Conservation (phyloP, 495 filamentous ascomycete species). For the Aspergillus incahuasiensis region DNA sequence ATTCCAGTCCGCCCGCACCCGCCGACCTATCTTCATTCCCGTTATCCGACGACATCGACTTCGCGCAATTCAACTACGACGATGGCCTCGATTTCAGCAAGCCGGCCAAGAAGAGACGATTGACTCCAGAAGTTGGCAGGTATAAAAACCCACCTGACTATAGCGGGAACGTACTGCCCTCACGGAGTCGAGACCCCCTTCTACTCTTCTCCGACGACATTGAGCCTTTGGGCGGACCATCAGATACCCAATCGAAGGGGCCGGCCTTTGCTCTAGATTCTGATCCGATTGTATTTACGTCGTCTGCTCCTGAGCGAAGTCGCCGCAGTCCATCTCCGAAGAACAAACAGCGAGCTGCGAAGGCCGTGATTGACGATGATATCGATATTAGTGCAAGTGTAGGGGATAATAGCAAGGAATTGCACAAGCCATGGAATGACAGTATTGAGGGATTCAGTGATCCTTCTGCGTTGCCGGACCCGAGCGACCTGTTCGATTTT, state of each 20-base stretch:
- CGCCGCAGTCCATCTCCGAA: neutral
- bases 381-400: slow-evolving; percentile 6
- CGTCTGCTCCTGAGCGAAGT: slow-evolving; percentile 34
- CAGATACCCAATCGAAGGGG: slow-evolving; percentile 8
- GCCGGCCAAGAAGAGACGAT: slow-evolving; percentile 36
- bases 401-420: neutral
- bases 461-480: slow-evolving; percentile 26
- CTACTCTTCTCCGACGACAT: slow-evolving; percentile 38
- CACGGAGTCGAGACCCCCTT: slow-evolving; percentile 13
- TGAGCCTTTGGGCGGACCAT: slow-evolving; percentile 17
- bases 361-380: slow-evolving; percentile 31
- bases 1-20: slow-evolving; percentile 13
- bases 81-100: slow-evolving; percentile 27
- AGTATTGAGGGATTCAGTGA: slow-evolving; percentile 41
- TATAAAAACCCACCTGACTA: slow-evolving; percentile 3
- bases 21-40: slow-evolving; percentile 8
- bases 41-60: slow-evolving; percentile 51
- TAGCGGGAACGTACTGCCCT: neutral
- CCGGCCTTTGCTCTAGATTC: slow-evolving; percentile 24
- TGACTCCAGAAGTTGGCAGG: slow-evolving; percentile 27
- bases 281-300: slow-evolving; percentile 53
- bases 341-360: slow-evolving; percentile 13
- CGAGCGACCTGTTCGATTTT: slow-evolving; percentile 24
- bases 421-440: slow-evolving; percentile 13
- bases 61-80: slow-evolving; percentile 31